Evolutionary conservation across 495 filamentous ascomycete species (phyloP).

Genomic region (Penicillium parvum): DNA sequence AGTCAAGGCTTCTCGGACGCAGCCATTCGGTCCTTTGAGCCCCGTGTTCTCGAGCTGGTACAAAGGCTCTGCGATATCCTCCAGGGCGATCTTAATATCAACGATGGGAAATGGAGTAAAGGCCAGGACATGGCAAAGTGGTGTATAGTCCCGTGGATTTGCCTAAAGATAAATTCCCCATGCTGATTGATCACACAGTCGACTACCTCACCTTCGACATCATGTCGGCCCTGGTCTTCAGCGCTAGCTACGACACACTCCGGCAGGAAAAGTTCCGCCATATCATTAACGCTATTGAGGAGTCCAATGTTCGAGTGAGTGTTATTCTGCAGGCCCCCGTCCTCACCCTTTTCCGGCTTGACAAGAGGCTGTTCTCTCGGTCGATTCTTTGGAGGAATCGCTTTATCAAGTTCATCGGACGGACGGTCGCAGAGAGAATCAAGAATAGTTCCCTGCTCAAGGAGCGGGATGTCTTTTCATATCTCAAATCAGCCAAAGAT

Average conservation of each 20-base stretch:
- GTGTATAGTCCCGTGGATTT: too few relatives aligned
- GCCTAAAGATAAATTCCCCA: too few relatives aligned
- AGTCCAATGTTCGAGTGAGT: slow-evolving; percentile 11
- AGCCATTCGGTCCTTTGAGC: slow-evolving; percentile 29
- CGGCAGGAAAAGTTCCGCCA: slow-evolving; percentile 8
- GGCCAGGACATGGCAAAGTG: slow-evolving; percentile 30
- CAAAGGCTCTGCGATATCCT: neutral
- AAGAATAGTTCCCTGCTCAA: too few relatives aligned
- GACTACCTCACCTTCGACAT: slow-evolving; percentile 21
- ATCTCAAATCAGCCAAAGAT: slow-evolving; percentile 54
- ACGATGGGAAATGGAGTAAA: slow-evolving; percentile 8
- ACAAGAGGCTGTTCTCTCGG: neutral
- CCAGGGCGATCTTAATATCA: neutral
- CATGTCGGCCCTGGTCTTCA: slow-evolving; percentile 19
- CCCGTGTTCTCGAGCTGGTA: neutral
- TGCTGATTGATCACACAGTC: too few relatives aligned
- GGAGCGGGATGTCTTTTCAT: slow-evolving; percentile 60
- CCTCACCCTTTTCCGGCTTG: neutral
- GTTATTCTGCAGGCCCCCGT: neutral
- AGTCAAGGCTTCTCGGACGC: slow-evolving; percentile 33
- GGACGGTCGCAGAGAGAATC: slow-evolving; percentile 13
- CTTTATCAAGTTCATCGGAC: slow-evolving; percentile 26
- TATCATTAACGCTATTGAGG: slow-evolving; percentile 13
- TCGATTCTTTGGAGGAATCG: slow-evolving; percentile 11
- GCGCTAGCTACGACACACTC: slow-evolving; percentile 4